Evolutionary conservation across 164 flowering plant species (phyloP).

Genomic region (Dillenia suffruticosa): DNA sequence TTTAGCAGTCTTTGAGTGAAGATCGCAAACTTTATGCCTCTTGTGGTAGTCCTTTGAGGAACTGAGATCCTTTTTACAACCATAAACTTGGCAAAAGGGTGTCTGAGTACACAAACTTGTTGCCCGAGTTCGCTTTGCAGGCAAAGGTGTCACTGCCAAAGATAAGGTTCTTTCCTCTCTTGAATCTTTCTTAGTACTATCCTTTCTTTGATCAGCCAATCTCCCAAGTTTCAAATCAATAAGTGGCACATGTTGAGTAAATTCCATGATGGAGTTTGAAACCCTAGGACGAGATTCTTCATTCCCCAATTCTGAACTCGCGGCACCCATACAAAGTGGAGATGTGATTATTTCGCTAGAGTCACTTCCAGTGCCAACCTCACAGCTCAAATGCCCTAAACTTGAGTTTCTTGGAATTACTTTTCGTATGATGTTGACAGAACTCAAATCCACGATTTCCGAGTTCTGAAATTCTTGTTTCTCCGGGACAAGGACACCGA

Average conservation of each 20-base stretch:
- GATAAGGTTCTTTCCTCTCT: conserved; percentile 15
- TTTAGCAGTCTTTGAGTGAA: conserved; percentile 72
- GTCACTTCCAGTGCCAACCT: conserved; percentile 20
- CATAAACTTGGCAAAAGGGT: conserved; percentile 74
- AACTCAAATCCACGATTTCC: conserved; percentile 29
- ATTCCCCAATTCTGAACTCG: conserved; percentile 21
- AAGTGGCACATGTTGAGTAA: conserved; percentile 38
- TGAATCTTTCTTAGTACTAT: conserved; percentile 16
- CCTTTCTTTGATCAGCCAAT: conserved; percentile 34
- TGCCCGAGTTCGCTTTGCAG: conserved; percentile 40
- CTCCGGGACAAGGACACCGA: conserved; percentile 16
- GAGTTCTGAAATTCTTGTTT: conserved; percentile 20
- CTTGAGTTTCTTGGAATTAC: conserved; percentile 9
- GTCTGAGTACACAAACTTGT: conserved; percentile 28
- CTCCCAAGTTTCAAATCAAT: conserved; percentile 64
- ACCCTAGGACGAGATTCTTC: conserved; percentile 38
- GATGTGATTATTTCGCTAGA: not conserved
- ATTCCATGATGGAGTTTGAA: conserved; percentile 36
- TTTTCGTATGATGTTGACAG: conserved; percentile 22
- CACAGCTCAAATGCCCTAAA: conserved; percentile 14
- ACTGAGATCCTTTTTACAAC: conserved; percentile 73
- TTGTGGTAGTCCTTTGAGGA: conserved; percentile 83
- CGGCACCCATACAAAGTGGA: conserved; percentile 15
- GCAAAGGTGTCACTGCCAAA: conserved; percentile 27
- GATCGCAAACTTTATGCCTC: conserved; percentile 83